These are phyloP conservation scores for Begonia masoniana DNA, from an alignment of 306 rosid genomes.

Conservation along the genomic window DNA sequence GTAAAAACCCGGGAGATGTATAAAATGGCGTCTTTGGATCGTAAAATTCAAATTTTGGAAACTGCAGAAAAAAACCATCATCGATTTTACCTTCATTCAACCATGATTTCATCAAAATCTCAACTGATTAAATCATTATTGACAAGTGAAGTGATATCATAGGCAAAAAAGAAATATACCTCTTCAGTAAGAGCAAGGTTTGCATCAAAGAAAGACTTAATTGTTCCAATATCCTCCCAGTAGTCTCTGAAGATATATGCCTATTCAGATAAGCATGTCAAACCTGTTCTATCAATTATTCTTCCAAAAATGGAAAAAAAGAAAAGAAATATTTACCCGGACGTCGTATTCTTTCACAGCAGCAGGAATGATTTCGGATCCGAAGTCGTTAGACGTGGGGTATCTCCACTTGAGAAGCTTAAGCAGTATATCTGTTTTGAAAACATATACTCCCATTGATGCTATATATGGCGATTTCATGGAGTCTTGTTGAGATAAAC, in stretches of 20 bases:
- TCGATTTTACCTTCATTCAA: neutral
- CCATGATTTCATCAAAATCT: no score
- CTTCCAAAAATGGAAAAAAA: neutral
- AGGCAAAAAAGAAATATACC: slow-evolving; percentile 28
- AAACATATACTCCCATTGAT: slow-evolving; percentile 85
- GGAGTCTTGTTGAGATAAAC: slow-evolving; percentile 57
- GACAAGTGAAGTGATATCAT: no score
- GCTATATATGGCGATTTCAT: slow-evolving; percentile 60
- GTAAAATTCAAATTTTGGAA: slow-evolving; percentile 62
- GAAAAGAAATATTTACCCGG: slow-evolving; percentile 42
- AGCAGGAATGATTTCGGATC: slow-evolving; percentile 94
- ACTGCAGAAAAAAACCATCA: slow-evolving; percentile 26
- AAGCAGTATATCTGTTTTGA: slow-evolving; percentile 63
- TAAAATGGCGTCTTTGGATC: slow-evolving; percentile 79
- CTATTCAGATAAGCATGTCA: slow-evolving; percentile 23
- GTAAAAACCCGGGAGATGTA: slow-evolving; percentile 87
- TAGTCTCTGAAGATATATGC: slow-evolving; percentile 66
- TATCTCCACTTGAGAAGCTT: slow-evolving; percentile 75
- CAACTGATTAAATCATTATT: no score
- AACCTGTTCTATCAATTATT: neutral
- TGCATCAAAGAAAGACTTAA: slow-evolving; percentile 64
- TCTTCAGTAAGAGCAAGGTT: slow-evolving; percentile 84
- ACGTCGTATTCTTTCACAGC: slow-evolving; percentile 61
- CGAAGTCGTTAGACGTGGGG: slow-evolving; percentile 82
- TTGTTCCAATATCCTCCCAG: slow-evolving; percentile 95